Evolutionary conservation across 768 basidiomycete genomes (phyloP).

Genomic region (Naganishia antarctica): DNA sequence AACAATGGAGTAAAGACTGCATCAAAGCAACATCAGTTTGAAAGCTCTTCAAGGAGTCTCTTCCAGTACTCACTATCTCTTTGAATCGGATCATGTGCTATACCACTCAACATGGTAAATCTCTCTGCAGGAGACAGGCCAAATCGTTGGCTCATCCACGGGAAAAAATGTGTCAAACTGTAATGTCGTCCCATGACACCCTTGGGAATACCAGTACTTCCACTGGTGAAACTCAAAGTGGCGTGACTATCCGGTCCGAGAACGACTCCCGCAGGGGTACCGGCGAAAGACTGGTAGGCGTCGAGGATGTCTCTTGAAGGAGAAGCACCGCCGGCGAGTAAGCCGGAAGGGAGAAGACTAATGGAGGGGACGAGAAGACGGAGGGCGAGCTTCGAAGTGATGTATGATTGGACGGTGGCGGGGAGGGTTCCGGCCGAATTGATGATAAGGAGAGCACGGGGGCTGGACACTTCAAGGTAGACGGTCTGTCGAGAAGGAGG

Average conservation of each 20-base stretch:
- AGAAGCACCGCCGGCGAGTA: conserved; percentile 57
- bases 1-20: conserved; percentile 97
- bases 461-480: conserved; percentile 87
- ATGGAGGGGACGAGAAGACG: conserved; percentile 87
- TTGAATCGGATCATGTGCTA: conserved; percentile 98
- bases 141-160: conserved; percentile 94
- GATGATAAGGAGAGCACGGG: conserved; percentile 82
- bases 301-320: conserved; percentile 60
- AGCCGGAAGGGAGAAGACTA: conserved; percentile 63
- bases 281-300: conserved; percentile 56
- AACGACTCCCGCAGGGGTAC: conserved; percentile 70
- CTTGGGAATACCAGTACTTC: conserved; percentile 96
- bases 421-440: conserved; percentile 79
- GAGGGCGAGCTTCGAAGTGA: conserved; percentile 70
- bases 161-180: conserved; percentile 97
- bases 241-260: conserved; percentile 94
- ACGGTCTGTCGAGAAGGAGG: conserved; percentile 86
- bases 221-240: conserved; percentile 92
- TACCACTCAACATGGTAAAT: conserved; percentile 98
- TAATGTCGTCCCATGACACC: conserved; percentile 95
- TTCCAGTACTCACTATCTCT: conserved; percentile 74
- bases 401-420: conserved; percentile 75
- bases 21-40: conserved; percentile 20
- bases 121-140: conserved; percentile 66
- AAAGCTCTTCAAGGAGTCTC: background rate